Evolutionary conservation across 306 rosid genomes (phyloP).

Genomic region (Dicorynia guianensis): DNA sequence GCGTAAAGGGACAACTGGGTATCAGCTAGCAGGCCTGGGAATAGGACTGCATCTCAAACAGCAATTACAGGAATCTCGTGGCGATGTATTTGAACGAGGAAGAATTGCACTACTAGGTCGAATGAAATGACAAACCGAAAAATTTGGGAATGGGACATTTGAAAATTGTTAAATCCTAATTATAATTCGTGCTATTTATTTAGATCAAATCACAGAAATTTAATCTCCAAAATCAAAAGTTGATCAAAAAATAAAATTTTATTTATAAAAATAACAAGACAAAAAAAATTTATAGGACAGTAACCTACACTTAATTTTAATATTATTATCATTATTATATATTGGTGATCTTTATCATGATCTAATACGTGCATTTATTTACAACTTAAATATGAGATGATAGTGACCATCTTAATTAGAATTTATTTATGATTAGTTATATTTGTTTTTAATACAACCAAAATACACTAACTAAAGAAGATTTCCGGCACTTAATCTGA

Average conservation of each 20-base stretch:
- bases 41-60: slow-evolving; percentile 47
- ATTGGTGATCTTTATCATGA: not conserved
- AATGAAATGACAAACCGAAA: slow-evolving; percentile 38
- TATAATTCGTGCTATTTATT: no score
- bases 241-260: no score
- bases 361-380: slow-evolving; percentile 30
- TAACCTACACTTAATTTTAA: no score
- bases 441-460: not conserved
- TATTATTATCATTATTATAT: no score
- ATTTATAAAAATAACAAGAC: no score
- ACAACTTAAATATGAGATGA: slow-evolving; percentile 41
- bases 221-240: no score
- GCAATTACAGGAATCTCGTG: slow-evolving; percentile 55
- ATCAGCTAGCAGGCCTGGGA: slow-evolving; percentile 38
- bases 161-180: no score
- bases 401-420: slow-evolving; percentile 39
- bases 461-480: slow-evolving; percentile 19
- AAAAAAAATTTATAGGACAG: no score
- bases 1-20: slow-evolving; percentile 49
- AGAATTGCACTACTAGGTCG: slow-evolving; percentile 41
- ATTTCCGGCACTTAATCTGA: slow-evolving; percentile 31
- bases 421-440: slow-evolving; percentile 32
- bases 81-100: slow-evolving; percentile 52
- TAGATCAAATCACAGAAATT: no score
- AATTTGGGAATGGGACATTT: no score